A percentile compares a stretch with the other conserved stretches of the same genome.
Conservation (phyloP, 1,284 basidiomycete genomes). For the Ceratobasidium sp. region DNA sequence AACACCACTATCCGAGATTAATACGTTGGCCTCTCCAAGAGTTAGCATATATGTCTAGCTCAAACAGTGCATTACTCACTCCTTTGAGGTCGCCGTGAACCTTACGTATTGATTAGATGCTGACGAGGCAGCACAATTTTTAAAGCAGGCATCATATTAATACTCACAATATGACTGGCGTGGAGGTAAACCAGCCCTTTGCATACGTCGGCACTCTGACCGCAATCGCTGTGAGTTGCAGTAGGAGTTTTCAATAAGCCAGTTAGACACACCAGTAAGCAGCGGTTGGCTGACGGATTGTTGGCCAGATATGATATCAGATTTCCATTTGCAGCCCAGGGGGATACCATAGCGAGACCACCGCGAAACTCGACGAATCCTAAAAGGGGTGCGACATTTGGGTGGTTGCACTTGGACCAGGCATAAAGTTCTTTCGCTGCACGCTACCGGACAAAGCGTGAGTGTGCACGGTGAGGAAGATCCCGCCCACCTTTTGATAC, state of each 20-base stretch:
- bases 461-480: no score
- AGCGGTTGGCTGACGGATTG: not conserved
- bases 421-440: not conserved
- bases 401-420: slow-evolving; percentile 4
- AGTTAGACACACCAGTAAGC: not conserved
- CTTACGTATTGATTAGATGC: not conserved
- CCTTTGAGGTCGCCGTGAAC: slow-evolving; percentile 17
- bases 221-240: no score
- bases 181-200: not conserved
- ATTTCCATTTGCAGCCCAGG: not conserved
- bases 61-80: no score
- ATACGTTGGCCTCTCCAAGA: no score
- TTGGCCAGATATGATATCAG: not conserved
- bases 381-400: not conserved
- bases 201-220: not conserved
- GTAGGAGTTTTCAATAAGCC: no score
- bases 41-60: no score
- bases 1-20: not conserved
- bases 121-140: not conserved
- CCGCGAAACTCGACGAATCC: not conserved
- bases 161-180: not conserved
- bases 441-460: no score
- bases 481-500: no score
- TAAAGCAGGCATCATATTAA: no score
- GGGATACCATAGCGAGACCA: not conserved